Evolutionary conservation across 164 flowering plant species (phyloP), one percentile per base, ranked within the genome.

Genomic region (Sedum album): DNA sequence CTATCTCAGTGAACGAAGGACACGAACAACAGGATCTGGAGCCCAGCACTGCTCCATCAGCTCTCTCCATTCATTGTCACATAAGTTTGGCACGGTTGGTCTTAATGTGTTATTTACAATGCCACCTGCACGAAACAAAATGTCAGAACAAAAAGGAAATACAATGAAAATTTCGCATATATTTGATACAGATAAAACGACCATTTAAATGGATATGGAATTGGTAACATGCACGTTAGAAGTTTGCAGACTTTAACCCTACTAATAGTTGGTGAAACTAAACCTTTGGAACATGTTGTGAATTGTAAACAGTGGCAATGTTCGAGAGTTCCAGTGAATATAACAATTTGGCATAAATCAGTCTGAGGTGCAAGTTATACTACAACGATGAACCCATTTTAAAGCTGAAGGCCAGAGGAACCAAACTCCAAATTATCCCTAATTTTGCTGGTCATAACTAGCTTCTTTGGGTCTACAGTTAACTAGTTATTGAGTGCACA

Each of bases 61-160:
- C 66, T 31, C 38, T 63, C 66, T 63, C 66, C 66, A 63, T 63
- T 63, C 66, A 14, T 33, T 20, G 42, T 63, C 66, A 63, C 66
- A 63, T 21, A 63, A 35, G 66, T 42, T 63, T 63, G 66, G 66
- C 42, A 63, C 41, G 35, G 21, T 21, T 63, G 66, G 66, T 33
- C 66, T 63, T 38, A 63, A 63, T 63, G 66, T 63, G 66, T 63
- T 63, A 38, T 63, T 63, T 38, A 63, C 66, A 20, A 63, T 63
- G 2, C 66, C 66, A 20, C 66, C 66, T 63, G 39, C 42, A 63
- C 5, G 26, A 17, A 15, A 63, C 11, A 63, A 63, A 33, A 3
- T 18, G 23, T 23, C 38, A 15, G 10, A 26, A 31, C 31, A 26
- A 60, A 15, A 25, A 60, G 33, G 11, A 6, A n/a, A 8, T n/a